A percentile compares a stretch with the other conserved stretches of the same genome.
These are phyloP conservation scores for Gaeumannomyces sp. DNA, from an alignment of 2,329 filamentous ascomycete genomes.

Conservation along the genomic window DNA sequence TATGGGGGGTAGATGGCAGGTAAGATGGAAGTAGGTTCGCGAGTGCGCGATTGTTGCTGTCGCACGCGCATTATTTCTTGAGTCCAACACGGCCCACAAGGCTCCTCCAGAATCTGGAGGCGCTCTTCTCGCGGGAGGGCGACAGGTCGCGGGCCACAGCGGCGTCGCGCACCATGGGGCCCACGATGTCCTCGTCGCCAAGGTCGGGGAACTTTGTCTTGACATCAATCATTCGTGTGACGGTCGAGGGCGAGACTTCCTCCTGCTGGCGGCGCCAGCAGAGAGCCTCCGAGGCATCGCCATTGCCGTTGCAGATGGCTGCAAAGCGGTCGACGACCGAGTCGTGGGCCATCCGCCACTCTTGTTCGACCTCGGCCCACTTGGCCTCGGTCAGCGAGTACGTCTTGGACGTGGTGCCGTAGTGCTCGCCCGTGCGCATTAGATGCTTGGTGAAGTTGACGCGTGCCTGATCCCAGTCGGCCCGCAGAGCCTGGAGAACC, in stretches of 20 bases:
- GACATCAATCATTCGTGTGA: constrained; percentile 64
- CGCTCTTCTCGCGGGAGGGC: constrained; percentile 33
- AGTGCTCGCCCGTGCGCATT: constrained; percentile 82
- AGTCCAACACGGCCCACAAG: constrained; percentile 39
- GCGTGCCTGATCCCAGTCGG: constrained; percentile 77
- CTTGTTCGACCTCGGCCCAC: constrained; percentile 72
- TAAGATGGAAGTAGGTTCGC: too few species aligned
- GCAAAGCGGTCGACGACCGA: constrained; percentile 50
- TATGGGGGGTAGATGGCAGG: too few species aligned
- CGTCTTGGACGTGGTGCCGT: constrained; percentile 82
- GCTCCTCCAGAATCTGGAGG: constrained; percentile 40
- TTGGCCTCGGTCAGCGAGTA: constrained; percentile 82
- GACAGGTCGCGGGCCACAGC: constrained; percentile 42
- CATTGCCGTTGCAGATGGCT: constrained; percentile 24
- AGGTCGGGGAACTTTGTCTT: constrained; percentile 82
- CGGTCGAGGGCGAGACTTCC: constrained; percentile 49
- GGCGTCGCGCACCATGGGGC: constrained; percentile 70
- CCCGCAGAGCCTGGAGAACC: constrained; percentile 55
- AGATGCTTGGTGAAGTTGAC: constrained; percentile 86
- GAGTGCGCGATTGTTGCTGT: background rate
- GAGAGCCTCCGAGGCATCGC: constrained; percentile 20
- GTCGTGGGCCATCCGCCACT: constrained; percentile 68
- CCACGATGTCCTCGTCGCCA: constrained; percentile 88
- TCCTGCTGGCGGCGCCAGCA: constrained; percentile 38
- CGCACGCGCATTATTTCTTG: constrained; percentile 19